A percentile compares a stretch with the other conserved stretches of the same genome.
phyloP scores from a whole-genome alignment of 2,329 filamentous ascomycete species.

The Calycina herbarum region DNA sequence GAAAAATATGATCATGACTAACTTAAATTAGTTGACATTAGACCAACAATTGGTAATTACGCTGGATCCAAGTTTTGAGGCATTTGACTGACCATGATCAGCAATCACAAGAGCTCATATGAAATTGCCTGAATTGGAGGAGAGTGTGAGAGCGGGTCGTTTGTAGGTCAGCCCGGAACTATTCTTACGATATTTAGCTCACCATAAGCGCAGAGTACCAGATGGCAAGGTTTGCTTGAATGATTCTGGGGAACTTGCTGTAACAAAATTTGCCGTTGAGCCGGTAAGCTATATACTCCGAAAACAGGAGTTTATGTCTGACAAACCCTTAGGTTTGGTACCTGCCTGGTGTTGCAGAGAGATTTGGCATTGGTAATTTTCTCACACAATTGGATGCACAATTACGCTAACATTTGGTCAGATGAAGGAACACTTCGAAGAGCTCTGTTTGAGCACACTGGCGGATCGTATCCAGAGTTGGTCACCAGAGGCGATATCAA shows the following conservation, averaged over 20 bases:
- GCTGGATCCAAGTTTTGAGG: neutral
- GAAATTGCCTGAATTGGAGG: slow-evolving; percentile 82
- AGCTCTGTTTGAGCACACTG: slow-evolving; percentile 91
- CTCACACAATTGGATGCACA: slow-evolving; percentile 11
- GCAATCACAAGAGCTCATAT: slow-evolving; percentile 40
- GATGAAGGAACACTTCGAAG: slow-evolving; percentile 86
- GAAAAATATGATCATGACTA: slow-evolving; percentile 18
- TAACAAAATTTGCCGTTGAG: slow-evolving; percentile 96
- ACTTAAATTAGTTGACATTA: slow-evolving; percentile 38
- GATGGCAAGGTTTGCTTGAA: slow-evolving; percentile 92
- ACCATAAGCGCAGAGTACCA: slow-evolving; percentile 29
- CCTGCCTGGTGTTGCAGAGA: slow-evolving; percentile 81
- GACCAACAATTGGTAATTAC: slow-evolving; percentile 38
- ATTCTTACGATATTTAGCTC: slow-evolving; percentile 13
- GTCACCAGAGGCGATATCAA: slow-evolving; percentile 96
- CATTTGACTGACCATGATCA: slow-evolving; percentile 24
- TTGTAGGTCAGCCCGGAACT: slow-evolving; percentile 48
- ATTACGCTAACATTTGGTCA: slow-evolving; percentile 69
- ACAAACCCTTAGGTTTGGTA: slow-evolving; percentile 78
- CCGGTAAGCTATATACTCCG: slow-evolving; percentile 63
- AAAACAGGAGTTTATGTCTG: slow-evolving; percentile 5
- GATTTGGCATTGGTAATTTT: slow-evolving; percentile 71
- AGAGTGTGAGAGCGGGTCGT: slow-evolving; percentile 78
- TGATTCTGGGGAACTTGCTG: slow-evolving; percentile 79
- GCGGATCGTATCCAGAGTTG: slow-evolving; percentile 92